Conservation (phyloP, 2,329 filamentous ascomycete genomes). For the Aspergillus niger region DNA sequence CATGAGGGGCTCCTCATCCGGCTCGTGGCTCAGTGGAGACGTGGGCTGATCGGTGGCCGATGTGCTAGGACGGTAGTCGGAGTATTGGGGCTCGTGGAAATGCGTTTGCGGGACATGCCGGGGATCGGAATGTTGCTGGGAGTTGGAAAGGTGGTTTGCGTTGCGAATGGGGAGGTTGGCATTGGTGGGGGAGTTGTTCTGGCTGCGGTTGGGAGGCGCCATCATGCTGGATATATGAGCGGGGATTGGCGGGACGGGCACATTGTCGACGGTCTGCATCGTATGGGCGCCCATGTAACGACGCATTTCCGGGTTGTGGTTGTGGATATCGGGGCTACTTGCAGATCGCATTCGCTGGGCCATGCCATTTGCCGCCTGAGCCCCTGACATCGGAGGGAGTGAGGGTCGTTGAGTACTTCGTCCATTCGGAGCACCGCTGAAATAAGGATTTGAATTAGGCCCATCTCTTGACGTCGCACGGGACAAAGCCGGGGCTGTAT, state of each 20-base stretch:
- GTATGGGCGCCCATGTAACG: slow-evolving; percentile 58
- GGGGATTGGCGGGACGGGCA: slow-evolving; percentile 77
- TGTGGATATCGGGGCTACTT: slow-evolving; percentile 91
- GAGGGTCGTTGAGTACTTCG: slow-evolving; percentile 68
- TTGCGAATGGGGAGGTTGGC: slow-evolving; percentile 67
- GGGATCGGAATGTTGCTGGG: slow-evolving; percentile 59
- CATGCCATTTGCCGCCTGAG: slow-evolving; percentile 54
- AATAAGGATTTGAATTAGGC: slow-evolving; percentile 64
- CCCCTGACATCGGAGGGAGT: slow-evolving; percentile 68
- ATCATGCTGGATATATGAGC: slow-evolving; percentile 65
- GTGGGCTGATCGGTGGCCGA: slow-evolving; percentile 34
- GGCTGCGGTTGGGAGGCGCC: slow-evolving; percentile 69
- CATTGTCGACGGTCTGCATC: slow-evolving; percentile 55
- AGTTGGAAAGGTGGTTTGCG: slow-evolving; percentile 65
- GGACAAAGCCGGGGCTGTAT: slow-evolving; percentile 84
- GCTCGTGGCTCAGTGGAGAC: slow-evolving; percentile 38
- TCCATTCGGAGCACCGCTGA: slow-evolving; percentile 63
- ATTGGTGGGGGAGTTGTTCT: slow-evolving; percentile 74
- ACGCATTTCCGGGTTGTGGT: slow-evolving; percentile 55
- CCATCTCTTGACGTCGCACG: slow-evolving; percentile 79
- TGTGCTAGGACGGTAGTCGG: slow-evolving; percentile 31
- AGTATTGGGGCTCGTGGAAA: slow-evolving; percentile 45
- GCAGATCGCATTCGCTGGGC: slow-evolving; percentile 81
- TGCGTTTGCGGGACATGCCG: slow-evolving; percentile 46
- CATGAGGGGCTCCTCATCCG: slow-evolving; percentile 49